Conservation (phyloP, 129 eudicot genomes). For the Tagetes erecta region DNA sequence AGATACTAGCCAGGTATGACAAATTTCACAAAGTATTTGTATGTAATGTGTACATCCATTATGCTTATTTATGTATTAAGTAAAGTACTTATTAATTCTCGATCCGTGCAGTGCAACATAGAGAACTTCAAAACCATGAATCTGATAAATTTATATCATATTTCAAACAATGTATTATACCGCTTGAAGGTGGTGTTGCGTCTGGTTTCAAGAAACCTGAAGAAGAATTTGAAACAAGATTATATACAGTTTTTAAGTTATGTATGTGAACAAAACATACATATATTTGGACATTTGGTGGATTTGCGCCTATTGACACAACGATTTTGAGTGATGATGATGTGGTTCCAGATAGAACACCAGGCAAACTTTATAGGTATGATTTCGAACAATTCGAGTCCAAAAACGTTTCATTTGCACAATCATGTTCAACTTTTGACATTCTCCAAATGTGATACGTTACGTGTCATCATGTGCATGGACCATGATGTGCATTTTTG, state of each 20-base stretch:
- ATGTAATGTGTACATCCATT: background rate
- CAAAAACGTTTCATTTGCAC: background rate
- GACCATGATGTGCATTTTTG: background rate
- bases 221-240: conserved; percentile 53
- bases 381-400: background rate
- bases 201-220: conserved; percentile 64
- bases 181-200: conserved; percentile 86
- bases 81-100: background rate
- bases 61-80: background rate
- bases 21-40: background rate
- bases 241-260: conserved; percentile 35
- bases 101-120: conserved; percentile 79
- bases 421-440: background rate
- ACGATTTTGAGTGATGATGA: conserved; percentile 84
- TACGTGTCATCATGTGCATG: background rate
- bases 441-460: background rate
- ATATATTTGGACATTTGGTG: conserved; percentile 75
- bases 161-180: conserved; percentile 78
- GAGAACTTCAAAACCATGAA: conserved; percentile 62
- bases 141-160: no score
- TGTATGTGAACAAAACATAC: background rate
- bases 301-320: conserved; percentile 93
- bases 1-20: conserved; percentile 84
- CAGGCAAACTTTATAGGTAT: conserved; percentile 70
- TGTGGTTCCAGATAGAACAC: conserved; percentile 64